Evolutionary conservation across 2,329 filamentous ascomycete genomes (phyloP), one percentile per base, ranked within the genome.

Genomic region (Aureobasidium sp.): DNA sequence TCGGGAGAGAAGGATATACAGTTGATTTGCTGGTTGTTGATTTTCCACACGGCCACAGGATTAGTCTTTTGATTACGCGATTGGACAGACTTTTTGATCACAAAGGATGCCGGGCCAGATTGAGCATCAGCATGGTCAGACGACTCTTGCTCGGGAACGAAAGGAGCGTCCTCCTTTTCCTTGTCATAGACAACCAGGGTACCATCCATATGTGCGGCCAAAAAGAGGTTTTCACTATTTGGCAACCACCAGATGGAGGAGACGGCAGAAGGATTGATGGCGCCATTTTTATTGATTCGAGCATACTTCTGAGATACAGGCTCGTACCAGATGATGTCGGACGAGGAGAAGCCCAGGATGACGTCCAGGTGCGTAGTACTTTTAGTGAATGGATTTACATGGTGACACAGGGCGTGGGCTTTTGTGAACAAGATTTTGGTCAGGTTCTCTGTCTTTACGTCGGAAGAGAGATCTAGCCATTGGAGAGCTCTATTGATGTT

Each of bases 241-340:
- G 94, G 94, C 61, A 99, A 85, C 94, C 94, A 99, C 70, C 85
- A 84, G 66, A 99, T 95, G 64, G 93, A 86, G 0, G 89, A 88
- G 2, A 97, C 88, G 0, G 93, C 87, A 1, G 90, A 91, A 55
- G 83, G 82, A 68, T 96, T 96, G 74, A 97, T 95, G 61, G 89
- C 83, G 29, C 93, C 87, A 73, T 97, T 97, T 77, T 99, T 99
- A 72, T 99, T 99, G 69, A 99, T 81, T 25, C 94, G 86, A 3
- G 91, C 90, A 74, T 99, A 99, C 72, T 95, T 91, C 69, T 97
- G 93, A 44, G 91, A 93, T 69, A 97, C 90, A 11, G 94, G 92
- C 75, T 99, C 94, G 79, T 94, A 97, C 94, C 94, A 99, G 64
- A 99, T 93, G 51, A 99, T 91, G 73, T 99, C 94, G 42, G 92